phyloP scores from a whole-genome alignment of 441 rosid genomes.

The Sinapis alba region DNA sequence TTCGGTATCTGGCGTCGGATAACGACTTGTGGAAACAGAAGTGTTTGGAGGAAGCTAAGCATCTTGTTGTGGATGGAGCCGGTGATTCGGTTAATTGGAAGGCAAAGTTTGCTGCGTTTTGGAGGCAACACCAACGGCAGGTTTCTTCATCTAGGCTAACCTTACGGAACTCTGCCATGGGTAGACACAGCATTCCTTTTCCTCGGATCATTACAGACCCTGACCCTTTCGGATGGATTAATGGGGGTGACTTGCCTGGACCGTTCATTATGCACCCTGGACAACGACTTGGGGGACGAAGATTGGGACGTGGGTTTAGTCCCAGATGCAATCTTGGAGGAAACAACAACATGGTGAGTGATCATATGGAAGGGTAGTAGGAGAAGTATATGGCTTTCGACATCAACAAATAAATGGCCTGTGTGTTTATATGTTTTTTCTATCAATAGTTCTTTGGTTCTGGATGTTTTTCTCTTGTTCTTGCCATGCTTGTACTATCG shows the following conservation, averaged over 20 bases:
- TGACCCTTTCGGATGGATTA: conserved; percentile 39
- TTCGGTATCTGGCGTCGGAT: conserved; percentile 55
- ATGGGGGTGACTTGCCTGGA: conserved; percentile 42
- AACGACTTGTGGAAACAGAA: conserved; percentile 74
- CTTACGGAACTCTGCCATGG: neutral
- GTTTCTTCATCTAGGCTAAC: neutral
- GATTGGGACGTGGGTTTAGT: conserved; percentile 14
- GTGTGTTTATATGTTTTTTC: neutral
- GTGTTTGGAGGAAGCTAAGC: conserved; percentile 48
- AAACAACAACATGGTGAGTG: conserved; percentile 15
- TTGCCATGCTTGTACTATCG: neutral
- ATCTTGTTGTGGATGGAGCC: neutral
- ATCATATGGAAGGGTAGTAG: neutral
- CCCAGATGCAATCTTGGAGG: conserved; percentile 46
- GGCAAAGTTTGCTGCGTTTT: conserved; percentile 38
- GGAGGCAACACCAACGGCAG: conserved; percentile 37
- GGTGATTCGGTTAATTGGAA: conserved; percentile 47
- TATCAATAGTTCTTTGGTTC: neutral
- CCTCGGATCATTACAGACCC: conserved; percentile 30
- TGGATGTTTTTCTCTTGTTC: conserved; percentile 1
- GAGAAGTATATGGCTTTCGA: conserved; percentile 13
- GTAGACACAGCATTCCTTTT: neutral
- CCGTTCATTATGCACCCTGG: conserved; percentile 12
- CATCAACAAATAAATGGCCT: conserved; percentile 16
- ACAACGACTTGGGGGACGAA: conserved; percentile 30